A percentile compares a stretch with the other conserved stretches of the same genome.
Evolutionary conservation across 176 grass and related monocot species (phyloP).

Genomic region (Saccharum spontaneum): DNA sequence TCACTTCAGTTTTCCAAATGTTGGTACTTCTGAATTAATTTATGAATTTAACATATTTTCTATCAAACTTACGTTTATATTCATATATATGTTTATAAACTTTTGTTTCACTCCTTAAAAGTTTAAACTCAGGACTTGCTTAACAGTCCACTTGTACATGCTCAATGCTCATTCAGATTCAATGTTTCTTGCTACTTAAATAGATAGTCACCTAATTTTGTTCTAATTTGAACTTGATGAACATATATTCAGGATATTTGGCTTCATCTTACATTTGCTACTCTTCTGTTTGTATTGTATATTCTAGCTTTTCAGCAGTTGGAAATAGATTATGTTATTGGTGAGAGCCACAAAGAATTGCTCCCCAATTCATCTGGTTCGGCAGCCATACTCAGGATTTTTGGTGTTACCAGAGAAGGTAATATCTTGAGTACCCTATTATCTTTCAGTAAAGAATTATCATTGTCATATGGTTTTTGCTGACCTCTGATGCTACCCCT

Average conservation of each 20-base stretch:
- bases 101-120: conserved; percentile 10
- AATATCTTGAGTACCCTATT: background rate
- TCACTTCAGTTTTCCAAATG: background rate
- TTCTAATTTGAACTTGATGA: conserved; percentile 16
- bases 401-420: conserved; percentile 99
- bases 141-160: background rate
- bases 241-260: background rate
- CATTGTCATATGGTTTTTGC: conserved; percentile 11
- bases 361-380: conserved; percentile 78
- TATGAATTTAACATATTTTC: background rate
- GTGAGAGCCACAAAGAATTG: conserved; percentile 79
- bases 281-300: conserved; percentile 23
- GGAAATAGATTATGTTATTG: conserved; percentile 94
- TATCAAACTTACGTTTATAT: background rate
- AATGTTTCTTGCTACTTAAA: conserved; percentile 7
- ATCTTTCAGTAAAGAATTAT: background rate
- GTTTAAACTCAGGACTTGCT: background rate
- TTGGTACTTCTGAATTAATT: background rate
- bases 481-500: conserved; percentile 25
- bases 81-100: background rate
- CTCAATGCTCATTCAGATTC: conserved; percentile 7
- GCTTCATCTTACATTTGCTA: conserved; percentile 16
- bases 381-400: conserved; percentile 88
- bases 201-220: background rate
- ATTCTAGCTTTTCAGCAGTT: conserved; percentile 93